Evolutionary conservation across 495 filamentous ascomycete species (phyloP).

Genomic region (Aeminium ludgeri): DNA sequence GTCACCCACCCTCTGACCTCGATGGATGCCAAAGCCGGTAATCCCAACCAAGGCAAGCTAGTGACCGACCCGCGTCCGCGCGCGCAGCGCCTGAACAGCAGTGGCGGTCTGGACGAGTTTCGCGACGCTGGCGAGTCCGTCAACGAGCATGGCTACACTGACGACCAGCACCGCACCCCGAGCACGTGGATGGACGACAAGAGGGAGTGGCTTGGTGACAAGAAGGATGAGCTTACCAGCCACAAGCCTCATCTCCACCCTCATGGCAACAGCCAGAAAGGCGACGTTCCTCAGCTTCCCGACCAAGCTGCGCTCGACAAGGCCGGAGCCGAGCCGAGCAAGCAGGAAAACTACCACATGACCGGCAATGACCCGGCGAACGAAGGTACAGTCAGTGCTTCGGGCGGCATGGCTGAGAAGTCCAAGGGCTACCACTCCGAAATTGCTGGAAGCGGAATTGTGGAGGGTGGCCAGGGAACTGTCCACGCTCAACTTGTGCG

Average conservation of each 20-base stretch:
- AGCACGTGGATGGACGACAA: not conserved
- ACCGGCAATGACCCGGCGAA: conserved; percentile 13
- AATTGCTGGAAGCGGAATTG: not conserved
- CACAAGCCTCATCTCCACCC: too few species aligned
- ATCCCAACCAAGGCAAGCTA: conserved; percentile 16
- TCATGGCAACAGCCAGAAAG: too few species aligned
- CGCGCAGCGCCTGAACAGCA: too few species aligned
- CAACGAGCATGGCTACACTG: conserved; percentile 12
- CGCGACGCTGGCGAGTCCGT: conserved; percentile 10
- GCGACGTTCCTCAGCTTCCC: conserved; percentile 1
- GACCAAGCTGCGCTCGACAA: not conserved
- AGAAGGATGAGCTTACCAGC: too few species aligned
- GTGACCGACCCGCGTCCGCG: not conserved
- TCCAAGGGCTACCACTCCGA: conserved; percentile 5
- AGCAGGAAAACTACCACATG: conserved; percentile 11
- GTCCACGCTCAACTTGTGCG: conserved; percentile 70
- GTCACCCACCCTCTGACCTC: conserved; percentile 60
- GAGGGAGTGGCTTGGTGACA: too few species aligned
- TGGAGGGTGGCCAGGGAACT: conserved; percentile 39
- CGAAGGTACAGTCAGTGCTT: conserved; percentile 12
- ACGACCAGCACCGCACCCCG: conserved; percentile 10
- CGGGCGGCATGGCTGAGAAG: conserved; percentile 13
- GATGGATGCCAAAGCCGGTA: conserved; percentile 30
- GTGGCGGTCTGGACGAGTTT: not conserved
- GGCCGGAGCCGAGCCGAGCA: not conserved